Evolutionary conservation across 2,329 filamentous ascomycete species (phyloP).

Genomic region (Aspergillus oerlinghausenensis): DNA sequence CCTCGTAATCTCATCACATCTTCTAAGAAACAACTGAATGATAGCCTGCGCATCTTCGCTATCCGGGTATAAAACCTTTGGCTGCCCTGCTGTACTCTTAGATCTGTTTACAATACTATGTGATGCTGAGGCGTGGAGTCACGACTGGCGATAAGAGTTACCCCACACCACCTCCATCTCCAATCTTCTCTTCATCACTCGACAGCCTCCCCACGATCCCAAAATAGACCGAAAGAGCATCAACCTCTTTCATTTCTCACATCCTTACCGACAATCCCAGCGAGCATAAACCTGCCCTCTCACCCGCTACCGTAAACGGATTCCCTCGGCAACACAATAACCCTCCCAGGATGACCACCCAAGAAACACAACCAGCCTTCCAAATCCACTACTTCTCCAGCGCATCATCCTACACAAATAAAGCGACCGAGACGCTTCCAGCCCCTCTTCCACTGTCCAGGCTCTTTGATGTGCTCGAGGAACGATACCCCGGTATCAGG

Average conservation of each 20-base stretch:
- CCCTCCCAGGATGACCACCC: neutral
- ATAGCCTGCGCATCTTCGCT: too few species aligned
- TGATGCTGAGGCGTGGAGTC: neutral
- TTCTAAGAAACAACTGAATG: too few species aligned
- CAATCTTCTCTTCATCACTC: neutral
- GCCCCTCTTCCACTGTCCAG: constrained; percentile 37
- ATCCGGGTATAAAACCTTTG: neutral
- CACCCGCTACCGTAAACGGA: neutral
- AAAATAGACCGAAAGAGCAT: neutral
- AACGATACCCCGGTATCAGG: constrained; percentile 38
- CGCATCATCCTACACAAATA: constrained; percentile 38
- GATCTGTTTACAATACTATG: neutral
- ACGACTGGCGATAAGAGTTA: neutral
- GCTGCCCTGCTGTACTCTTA: neutral
- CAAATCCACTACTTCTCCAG: constrained; percentile 45
- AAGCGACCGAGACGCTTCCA: constrained; percentile 36
- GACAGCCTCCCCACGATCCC: neutral
- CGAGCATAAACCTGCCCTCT: neutral
- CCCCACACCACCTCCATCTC: neutral
- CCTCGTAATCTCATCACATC: neutral
- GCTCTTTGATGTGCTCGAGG: constrained; percentile 37
- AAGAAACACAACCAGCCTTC: constrained; percentile 23
- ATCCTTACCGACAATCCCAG: too few species aligned
- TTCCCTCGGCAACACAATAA: neutral
- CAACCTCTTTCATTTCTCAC: neutral